Percentiles rank a stretch among this genome's conserved stretches.
Conservation (phyloP, 805 yeast species). For the Candida vartiovaarae region DNA sequence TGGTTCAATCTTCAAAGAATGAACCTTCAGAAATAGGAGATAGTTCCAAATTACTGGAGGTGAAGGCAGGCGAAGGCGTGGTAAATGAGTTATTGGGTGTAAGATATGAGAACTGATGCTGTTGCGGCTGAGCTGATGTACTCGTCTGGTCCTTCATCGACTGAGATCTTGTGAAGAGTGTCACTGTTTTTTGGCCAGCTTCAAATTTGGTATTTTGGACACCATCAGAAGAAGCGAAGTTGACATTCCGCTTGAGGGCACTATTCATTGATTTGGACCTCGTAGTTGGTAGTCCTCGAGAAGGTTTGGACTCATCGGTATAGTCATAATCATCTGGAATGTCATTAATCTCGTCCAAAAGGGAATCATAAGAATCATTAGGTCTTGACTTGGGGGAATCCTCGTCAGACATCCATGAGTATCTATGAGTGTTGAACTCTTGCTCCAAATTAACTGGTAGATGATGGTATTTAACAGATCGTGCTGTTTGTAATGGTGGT, state of each 20-base stretch:
- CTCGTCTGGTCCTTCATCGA: neutral
- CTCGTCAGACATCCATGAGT: conserved; percentile 25
- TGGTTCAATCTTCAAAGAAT: too few species aligned
- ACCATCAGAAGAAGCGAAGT: conserved; percentile 19
- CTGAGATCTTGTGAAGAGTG: conserved; percentile 25
- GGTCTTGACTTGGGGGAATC: conserved; percentile 8
- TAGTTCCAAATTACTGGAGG: conserved; percentile 14
- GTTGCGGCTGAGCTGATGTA: neutral
- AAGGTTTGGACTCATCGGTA: neutral
- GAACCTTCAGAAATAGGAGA: conserved; percentile 23
- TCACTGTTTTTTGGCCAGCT: conserved; percentile 31
- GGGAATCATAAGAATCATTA: conserved; percentile 29
- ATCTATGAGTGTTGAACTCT: conserved; percentile 23
- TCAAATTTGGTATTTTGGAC: conserved; percentile 30
- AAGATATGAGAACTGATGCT: conserved; percentile 5
- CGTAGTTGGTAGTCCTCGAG: neutral
- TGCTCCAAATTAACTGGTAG: conserved; percentile 29
- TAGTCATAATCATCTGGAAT: conserved; percentile 37
- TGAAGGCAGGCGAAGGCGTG: conserved; percentile 17
- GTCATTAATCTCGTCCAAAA: conserved; percentile 43
- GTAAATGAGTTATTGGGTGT: conserved; percentile 20
- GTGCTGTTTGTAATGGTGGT: neutral
- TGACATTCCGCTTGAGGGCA: conserved; percentile 1
- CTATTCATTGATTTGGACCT: conserved; percentile 16
- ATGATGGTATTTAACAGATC: conserved; percentile 32